Evolutionary conservation across 2,329 filamentous ascomycete species (phyloP).

Genomic region (Xylaria sp.): DNA sequence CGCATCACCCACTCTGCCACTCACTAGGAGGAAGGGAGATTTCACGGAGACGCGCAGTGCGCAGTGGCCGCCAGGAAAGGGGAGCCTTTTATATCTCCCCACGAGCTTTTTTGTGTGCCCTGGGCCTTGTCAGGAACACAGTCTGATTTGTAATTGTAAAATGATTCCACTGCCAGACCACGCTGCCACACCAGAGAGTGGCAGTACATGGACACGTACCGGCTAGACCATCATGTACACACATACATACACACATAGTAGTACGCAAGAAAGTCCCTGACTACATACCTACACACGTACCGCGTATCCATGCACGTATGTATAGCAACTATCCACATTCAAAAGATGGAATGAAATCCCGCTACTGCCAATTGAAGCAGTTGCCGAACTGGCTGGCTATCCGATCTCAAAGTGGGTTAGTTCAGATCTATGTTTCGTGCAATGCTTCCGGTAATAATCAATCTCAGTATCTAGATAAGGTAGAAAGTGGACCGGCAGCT

Average conservation of each 20-base stretch:
- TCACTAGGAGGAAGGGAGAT: not conserved
- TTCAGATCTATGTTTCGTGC: not conserved
- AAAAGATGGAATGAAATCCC: not conserved
- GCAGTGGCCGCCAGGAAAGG: not conserved
- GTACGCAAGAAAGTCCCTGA: no score
- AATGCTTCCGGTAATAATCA: slow-evolving; percentile 1
- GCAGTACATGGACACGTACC: no score
- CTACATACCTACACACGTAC: no score
- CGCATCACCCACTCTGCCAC: not conserved
- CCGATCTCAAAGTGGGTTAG: not conserved
- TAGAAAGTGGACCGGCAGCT: slow-evolving; percentile 24
- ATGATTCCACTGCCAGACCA: not conserved
- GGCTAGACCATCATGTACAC: no score
- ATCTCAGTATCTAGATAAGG: slow-evolving; percentile 18
- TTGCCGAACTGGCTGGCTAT: not conserved
- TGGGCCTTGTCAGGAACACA: not conserved
- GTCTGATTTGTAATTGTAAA: not conserved
- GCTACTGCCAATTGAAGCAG: not conserved
- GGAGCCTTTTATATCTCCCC: not conserved
- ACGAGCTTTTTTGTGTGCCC: not conserved
- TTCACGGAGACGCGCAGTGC: not conserved
- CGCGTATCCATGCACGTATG: no score
- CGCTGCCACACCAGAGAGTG: no score
- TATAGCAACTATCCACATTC: no score
- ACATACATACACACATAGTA: not conserved